Evolutionary conservation across 441 rosid species (phyloP).

Genomic region (Erodium moschatum): DNA sequence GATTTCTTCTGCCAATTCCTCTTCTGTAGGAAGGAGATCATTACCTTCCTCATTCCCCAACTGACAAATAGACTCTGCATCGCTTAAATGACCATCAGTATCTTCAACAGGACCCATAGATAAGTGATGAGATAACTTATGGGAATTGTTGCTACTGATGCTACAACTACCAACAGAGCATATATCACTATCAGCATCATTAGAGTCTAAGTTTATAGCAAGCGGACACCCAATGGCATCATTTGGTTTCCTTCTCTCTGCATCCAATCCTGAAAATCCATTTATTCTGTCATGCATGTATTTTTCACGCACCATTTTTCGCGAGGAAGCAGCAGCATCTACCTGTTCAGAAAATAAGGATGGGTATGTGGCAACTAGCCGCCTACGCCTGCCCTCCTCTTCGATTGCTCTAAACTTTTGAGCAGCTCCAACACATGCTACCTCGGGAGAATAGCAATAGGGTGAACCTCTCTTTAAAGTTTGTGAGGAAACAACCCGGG

Average conservation of each 20-base stretch:
- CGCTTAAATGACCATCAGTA: slow-evolving; percentile 28
- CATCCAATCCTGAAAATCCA: slow-evolving; percentile 14
- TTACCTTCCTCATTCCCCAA: slow-evolving; percentile 25
- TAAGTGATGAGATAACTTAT: slow-evolving; percentile 20
- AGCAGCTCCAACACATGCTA: slow-evolving; percentile 25
- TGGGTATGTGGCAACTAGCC: slow-evolving; percentile 22
- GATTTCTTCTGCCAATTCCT: slow-evolving; percentile 34
- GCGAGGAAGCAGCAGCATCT: slow-evolving; percentile 28
- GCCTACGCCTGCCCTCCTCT: slow-evolving; percentile 27
- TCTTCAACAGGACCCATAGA: slow-evolving; percentile 26
- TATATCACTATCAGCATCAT: slow-evolving; percentile 26
- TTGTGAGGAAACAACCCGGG: slow-evolving; percentile 25
- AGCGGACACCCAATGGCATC: slow-evolving; percentile 26
- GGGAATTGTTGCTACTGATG: slow-evolving; percentile 21
- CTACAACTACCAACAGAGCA: slow-evolving; percentile 48
- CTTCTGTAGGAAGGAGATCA: slow-evolving; percentile 23
- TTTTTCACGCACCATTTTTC: slow-evolving; percentile 28
- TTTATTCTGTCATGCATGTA: slow-evolving; percentile 12
- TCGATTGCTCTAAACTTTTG: slow-evolving; percentile 32
- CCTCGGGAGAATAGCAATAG: slow-evolving; percentile 24
- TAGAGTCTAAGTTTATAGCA: slow-evolving; percentile 21
- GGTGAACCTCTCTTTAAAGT: slow-evolving; percentile 33
- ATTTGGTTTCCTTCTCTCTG: slow-evolving; percentile 31
- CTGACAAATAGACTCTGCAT: slow-evolving; percentile 44
- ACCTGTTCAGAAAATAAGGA: slow-evolving; percentile 22